These are phyloP conservation scores for Podospora appendiculata DNA, from an alignment of 495 filamentous ascomycete genomes.

Conservation along the genomic window DNA sequence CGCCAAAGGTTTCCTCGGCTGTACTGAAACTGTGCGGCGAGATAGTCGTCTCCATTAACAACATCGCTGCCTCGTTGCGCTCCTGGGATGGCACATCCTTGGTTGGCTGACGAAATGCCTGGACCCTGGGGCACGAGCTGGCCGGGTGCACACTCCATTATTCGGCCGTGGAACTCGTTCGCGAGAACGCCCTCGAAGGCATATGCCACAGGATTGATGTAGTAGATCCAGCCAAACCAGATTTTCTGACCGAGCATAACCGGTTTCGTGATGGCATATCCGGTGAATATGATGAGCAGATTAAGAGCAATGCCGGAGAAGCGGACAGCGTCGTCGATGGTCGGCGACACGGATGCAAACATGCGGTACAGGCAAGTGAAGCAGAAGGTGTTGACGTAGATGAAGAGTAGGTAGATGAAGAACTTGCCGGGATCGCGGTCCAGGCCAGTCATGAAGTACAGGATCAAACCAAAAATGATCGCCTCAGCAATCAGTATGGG, in stretches of 20 bases:
- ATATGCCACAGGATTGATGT: slow-evolving; percentile 71
- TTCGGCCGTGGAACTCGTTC: slow-evolving; percentile 59
- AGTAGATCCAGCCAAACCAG: slow-evolving; percentile 71
- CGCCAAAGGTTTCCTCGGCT: slow-evolving; percentile 64
- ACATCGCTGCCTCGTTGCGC: slow-evolving; percentile 39
- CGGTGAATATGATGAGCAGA: slow-evolving; percentile 71
- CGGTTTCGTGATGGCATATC: slow-evolving; percentile 61
- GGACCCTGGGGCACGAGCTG: slow-evolving; percentile 56
- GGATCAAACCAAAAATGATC: slow-evolving; percentile 61
- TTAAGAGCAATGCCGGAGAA: slow-evolving; percentile 51
- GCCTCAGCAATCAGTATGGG: slow-evolving; percentile 66
- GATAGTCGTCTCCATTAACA: slow-evolving; percentile 54
- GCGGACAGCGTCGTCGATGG: slow-evolving; percentile 52
- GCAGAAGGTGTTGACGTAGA: slow-evolving; percentile 54
- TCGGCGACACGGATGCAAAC: slow-evolving; percentile 55
- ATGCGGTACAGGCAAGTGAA: slow-evolving; percentile 62
- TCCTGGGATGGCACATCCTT: slow-evolving; percentile 55
- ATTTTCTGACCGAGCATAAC: slow-evolving; percentile 53
- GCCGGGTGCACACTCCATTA: slow-evolving; percentile 37
- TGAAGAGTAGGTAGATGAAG: slow-evolving; percentile 64
- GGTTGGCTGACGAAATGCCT: slow-evolving; percentile 38
- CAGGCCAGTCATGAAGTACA: slow-evolving; percentile 73
- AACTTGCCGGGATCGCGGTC: slow-evolving; percentile 67
- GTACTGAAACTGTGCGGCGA: slow-evolving; percentile 50
- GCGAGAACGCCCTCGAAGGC: slow-evolving; percentile 61